A percentile compares a stretch with the other conserved stretches of the same genome.
Conservation (phyloP, 1,284 basidiomycete genomes). For the Abortiporus biennis region DNA sequence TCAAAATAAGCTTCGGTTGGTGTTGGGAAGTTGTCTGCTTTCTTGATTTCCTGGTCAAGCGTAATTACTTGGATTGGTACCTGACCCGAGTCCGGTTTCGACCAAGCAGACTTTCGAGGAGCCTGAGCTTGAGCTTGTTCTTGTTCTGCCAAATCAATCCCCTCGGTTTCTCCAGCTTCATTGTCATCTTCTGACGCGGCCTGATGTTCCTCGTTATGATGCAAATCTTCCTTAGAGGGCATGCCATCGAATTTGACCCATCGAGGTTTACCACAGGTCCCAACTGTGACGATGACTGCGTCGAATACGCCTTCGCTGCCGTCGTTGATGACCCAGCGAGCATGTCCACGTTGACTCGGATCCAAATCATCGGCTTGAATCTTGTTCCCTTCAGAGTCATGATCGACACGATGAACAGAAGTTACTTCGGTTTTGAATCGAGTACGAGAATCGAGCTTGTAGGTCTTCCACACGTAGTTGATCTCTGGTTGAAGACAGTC, state of each 20-base stretch:
- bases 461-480: conserved; percentile 45
- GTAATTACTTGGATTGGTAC: neutral
- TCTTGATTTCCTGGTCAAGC: conserved; percentile 7
- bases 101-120: conserved; percentile 1
- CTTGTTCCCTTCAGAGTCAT: conserved; percentile 7
- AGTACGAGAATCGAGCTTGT: conserved; percentile 44
- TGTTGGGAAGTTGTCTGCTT: conserved; percentile 1
- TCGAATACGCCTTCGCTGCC: conserved; percentile 45
- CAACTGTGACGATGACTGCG: conserved; percentile 50
- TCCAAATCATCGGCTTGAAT: conserved; percentile 14
- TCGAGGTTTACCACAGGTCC: conserved; percentile 51
- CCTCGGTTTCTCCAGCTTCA: neutral
- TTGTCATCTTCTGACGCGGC: conserved; percentile 2
- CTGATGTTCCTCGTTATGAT: conserved; percentile 7
- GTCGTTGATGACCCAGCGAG: conserved; percentile 50
- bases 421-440: conserved; percentile 40
- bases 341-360: conserved; percentile 28
- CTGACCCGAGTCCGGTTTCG: neutral
- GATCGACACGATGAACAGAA: conserved; percentile 25
- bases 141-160: conserved; percentile 1
- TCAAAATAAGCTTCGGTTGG: conserved; percentile 3
- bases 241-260: conserved; percentile 44
- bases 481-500: conserved; percentile 31
- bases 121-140: neutral
- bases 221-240: conserved; percentile 18